These are phyloP conservation scores for Conoideocrella luteorostrata DNA, from an alignment of 2,329 filamentous ascomycete species.

Conservation along the genomic window DNA sequence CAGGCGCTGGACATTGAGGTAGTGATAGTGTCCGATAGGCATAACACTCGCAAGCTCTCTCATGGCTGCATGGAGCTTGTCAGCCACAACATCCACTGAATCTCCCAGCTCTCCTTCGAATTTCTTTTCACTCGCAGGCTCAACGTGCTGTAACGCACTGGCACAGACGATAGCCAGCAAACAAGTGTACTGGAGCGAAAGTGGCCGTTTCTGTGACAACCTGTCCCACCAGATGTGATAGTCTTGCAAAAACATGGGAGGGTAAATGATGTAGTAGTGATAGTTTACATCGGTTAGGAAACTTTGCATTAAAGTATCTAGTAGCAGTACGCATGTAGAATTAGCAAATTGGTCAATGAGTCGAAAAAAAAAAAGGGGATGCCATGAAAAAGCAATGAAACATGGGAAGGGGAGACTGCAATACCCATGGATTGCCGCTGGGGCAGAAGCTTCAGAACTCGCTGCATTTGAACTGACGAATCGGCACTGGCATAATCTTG, in stretches of 20 bases:
- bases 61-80: conserved; percentile 18
- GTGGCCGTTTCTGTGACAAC: conserved; percentile 11
- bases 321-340: too few relatives aligned
- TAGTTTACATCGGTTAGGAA: conserved; percentile 25
- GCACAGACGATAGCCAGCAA: conserved; percentile 23
- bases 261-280: conserved; percentile 27
- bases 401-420: too few relatives aligned
- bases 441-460: conserved; percentile 18
- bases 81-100: conserved; percentile 15
- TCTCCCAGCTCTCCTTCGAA: conserved; percentile 17
- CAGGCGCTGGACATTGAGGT: conserved; percentile 22
- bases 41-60: conserved; percentile 20
- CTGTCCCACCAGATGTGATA: conserved; percentile 26
- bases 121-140: conserved; percentile 13
- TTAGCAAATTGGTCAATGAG: too few relatives aligned
- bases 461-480: conserved; percentile 18
- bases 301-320: conserved; percentile 22
- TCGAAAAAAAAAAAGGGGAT: too few relatives aligned
- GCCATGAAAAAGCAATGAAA: too few relatives aligned
- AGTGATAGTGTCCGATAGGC: conserved; percentile 21
- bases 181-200: conserved; percentile 23
- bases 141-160: conserved; percentile 22
- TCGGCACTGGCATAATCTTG: conserved; percentile 14
- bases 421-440: conserved; percentile 20
- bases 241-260: conserved; percentile 20